Base-by-base conservation (phyloP, 2,329 filamentous ascomycete species). In the Diplodia sapinea region DNA sequence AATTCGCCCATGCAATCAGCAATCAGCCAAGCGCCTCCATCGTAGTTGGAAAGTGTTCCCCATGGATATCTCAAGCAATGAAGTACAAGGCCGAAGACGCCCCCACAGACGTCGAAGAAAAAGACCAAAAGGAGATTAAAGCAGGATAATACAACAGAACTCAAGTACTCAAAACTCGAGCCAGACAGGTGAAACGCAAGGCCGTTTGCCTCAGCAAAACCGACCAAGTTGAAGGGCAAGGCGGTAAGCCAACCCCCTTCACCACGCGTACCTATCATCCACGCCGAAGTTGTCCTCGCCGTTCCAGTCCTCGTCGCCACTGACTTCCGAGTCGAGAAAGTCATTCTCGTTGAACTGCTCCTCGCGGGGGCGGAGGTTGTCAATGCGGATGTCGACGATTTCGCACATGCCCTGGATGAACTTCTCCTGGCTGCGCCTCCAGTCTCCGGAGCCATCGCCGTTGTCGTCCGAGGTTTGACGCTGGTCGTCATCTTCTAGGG, bases 301-400 rank as follows among this genome's bases (percentile, higher is more conserved):
- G 61, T 88, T 83, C 86, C 85, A 78, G 47, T 87, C 83, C 43
- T 87, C 85, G 67, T 86, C 84, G 3, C 82, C 83, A 77, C 78
- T 91, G 78, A 79, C 76, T 72, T 89, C 87, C 26, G 82, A 83
- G 70, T 89, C 87, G 15, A 91, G 77, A 72, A 94, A 94, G 74
- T 94, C 91, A 1, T 85, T 87, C 82, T 93, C 91, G 26, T 84
- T 85, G 70, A 85, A 91, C 69, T 90, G 88, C 29, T 85, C 80
- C 78, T 93, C 91, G 2, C 84, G 84, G 5, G 89, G 88, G 69
- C 92, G 89, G 74, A 91, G 86, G 75, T 94, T 94, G 77, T 94
- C 91, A 71, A 94, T 89, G 54, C 87, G 82, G 52, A 94, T 85
- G 69, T 91, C 86, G 20, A 94, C 90, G 6, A 88, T 83, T 50